These are phyloP conservation scores for Xylaria telfairii DNA, from an alignment of 495 filamentous ascomycete species.

Conservation along the genomic window DNA sequence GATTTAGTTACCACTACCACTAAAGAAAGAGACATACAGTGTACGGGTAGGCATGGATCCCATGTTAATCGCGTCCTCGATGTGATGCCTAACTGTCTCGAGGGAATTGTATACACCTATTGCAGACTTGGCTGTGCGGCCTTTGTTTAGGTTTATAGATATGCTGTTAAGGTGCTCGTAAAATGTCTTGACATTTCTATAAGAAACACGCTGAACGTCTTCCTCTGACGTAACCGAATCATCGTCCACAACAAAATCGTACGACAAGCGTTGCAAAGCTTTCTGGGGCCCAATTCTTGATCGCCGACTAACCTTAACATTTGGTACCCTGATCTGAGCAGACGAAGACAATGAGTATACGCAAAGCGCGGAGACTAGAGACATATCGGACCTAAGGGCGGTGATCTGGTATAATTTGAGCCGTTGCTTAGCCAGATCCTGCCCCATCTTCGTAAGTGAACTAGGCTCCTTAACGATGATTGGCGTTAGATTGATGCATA, in stretches of 20 bases:
- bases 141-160: background rate
- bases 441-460: slow-evolving; percentile 21
- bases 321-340: slow-evolving; percentile 26
- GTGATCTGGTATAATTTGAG: slow-evolving; percentile 34
- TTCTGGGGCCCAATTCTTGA: slow-evolving; percentile 13
- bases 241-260: slow-evolving; percentile 31
- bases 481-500: slow-evolving; percentile 32
- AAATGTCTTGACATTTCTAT: slow-evolving; percentile 30
- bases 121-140: background rate
- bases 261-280: slow-evolving; percentile 17
- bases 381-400: slow-evolving; percentile 31
- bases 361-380: slow-evolving; percentile 32
- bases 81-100: slow-evolving; percentile 24
- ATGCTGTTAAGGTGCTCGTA: slow-evolving; percentile 31
- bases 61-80: slow-evolving; percentile 26
- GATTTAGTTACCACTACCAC: background rate
- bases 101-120: slow-evolving; percentile 28
- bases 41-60: slow-evolving; percentile 30
- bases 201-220: background rate
- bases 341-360: slow-evolving; percentile 21
- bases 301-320: slow-evolving; percentile 13
- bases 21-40: slow-evolving; percentile 30
- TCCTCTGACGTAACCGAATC: slow-evolving; percentile 12
- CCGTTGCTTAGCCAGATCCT: slow-evolving; percentile 23
- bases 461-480: slow-evolving; percentile 25